These are phyloP conservation scores for Silene latifolia DNA, from an alignment of 148 eudicot species.

Conservation along the genomic window DNA sequence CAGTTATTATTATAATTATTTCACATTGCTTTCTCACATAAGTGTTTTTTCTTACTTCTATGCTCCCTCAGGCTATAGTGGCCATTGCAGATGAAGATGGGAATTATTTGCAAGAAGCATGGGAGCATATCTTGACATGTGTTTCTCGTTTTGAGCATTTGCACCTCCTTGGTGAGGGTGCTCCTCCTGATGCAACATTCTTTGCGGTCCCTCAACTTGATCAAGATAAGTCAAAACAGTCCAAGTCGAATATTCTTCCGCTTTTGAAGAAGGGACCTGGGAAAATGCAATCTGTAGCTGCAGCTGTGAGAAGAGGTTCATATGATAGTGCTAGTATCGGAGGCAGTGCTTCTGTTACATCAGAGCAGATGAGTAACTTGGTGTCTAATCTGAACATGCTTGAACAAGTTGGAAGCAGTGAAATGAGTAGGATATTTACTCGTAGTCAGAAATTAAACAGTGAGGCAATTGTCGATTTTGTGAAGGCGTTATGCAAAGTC, in stretches of 20 bases:
- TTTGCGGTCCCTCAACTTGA: conserved; percentile 85
- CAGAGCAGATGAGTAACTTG: conserved; percentile 86
- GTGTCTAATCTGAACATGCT: conserved; percentile 92
- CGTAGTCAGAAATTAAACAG: conserved; percentile 93
- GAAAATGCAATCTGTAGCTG: conserved; percentile 77
- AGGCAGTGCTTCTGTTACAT: conserved; percentile 74
- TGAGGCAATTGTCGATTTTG: conserved; percentile 96
- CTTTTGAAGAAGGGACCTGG: conserved; percentile 77
- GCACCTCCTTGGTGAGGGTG: conserved; percentile 98
- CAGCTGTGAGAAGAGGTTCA: conserved; percentile 83
- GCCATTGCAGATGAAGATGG: conserved; percentile 99
- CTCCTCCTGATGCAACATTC: conserved; percentile 98
- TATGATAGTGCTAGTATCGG: conserved; percentile 99
- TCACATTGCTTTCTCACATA: conserved; percentile 7
- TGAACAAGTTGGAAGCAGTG: conserved; percentile 92
- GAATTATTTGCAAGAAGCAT: conserved; percentile 90
- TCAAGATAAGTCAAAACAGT: conserved; percentile 65
- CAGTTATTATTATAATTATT: not conserved
- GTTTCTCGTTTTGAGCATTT: conserved; percentile 98
- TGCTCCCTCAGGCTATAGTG: conserved; percentile 66
- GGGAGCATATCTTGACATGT: conserved; percentile 98
- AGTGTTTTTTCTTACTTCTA: conserved; percentile 6
- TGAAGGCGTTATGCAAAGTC: conserved; percentile 98
- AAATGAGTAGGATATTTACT: conserved; percentile 84
- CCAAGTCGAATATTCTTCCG: conserved; percentile 79